Evolutionary conservation across 129 eudicot genomes (phyloP).

Genomic region (Arctium minus): DNA sequence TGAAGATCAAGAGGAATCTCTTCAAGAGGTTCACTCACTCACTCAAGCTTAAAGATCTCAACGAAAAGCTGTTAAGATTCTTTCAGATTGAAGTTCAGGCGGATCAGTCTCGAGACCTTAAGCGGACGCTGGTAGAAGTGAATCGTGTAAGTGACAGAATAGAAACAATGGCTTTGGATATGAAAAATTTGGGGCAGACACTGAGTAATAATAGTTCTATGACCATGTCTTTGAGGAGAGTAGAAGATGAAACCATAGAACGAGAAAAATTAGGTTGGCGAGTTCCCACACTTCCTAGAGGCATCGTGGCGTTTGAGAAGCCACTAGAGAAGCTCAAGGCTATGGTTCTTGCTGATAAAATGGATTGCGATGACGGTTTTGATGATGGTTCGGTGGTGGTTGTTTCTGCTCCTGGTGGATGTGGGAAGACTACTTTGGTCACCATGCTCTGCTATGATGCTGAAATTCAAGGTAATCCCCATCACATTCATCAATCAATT

Average conservation of each 20-base stretch:
- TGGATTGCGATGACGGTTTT: not conserved
- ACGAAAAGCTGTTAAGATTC: conserved; percentile 3
- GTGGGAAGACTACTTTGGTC: conserved; percentile 30
- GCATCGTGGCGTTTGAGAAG: conserved; percentile 14
- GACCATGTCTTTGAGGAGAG: not conserved
- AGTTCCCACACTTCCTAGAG: conserved; percentile 4
- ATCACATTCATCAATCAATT: not conserved
- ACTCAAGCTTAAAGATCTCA: conserved; percentile 1
- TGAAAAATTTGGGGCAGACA: not conserved
- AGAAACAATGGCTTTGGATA: not conserved
- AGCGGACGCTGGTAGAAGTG: conserved; percentile 1
- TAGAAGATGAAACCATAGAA: not conserved
- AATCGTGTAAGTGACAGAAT: not conserved
- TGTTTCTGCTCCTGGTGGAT: conserved; percentile 26
- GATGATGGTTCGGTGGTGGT: conserved; percentile 20
- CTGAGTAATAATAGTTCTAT: not conserved
- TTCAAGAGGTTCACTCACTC: conserved; percentile 20
- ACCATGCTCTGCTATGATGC: conserved; percentile 24
- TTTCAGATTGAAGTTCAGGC: conserved; percentile 30
- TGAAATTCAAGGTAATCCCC: conserved; percentile 7
- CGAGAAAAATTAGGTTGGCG: conserved; percentile 14
- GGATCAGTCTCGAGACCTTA: conserved; percentile 11
- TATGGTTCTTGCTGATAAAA: not conserved
- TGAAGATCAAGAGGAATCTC: conserved; percentile 12
- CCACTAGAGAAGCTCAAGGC: conserved; percentile 12